Evolutionary conservation across 495 filamentous ascomycete genomes (phyloP), one percentile per base, ranked within the genome.

Genomic region (Daldinia decipiens): DNA sequence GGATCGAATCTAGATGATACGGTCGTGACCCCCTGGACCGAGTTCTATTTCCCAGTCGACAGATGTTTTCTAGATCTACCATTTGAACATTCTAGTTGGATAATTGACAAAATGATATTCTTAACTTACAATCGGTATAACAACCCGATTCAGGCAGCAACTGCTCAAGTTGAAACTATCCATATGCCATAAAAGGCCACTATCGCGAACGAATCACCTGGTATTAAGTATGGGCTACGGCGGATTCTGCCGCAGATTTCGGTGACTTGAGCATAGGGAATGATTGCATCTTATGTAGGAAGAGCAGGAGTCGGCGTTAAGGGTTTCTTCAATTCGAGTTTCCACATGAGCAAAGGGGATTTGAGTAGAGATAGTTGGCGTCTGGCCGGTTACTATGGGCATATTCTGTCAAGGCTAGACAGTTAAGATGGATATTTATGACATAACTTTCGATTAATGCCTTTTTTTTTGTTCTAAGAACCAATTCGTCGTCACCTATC

Each of bases 101-200:
- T 47, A 43, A 24, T 57, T 55, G 21, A 27, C 29, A 39, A 2
- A 7, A 11, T 50, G 39, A 61, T 62, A 56, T 31, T 51, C 26
- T 32, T n/a, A 36, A 40, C 15, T 39, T 21, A 6, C 5, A n/a
- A 38, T 27, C 45, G 21, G 17, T 36, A 52, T 39, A 38, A 0
- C 29, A 43, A 7, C 19, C 12, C 15, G 24, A 24, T 56, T 50
- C 34, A 67, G 56, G 64, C 64, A 56, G 36, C 65, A 24, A 24
- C 24, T 47, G 19, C 17, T 45, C 45, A 55, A 34, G 61, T 31
- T 47, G 54, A 64, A 29, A 29, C 61, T 47, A 0, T 13, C 26
- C 2, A 56, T 32, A 9, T 24, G 4, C 24, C 17, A 36, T 32
- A 12, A 57, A 3, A 47, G 17, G 19, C 3, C 19, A 47, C 19